These are phyloP conservation scores for Margaritispora aquatica DNA, from an alignment of 495 filamentous ascomycete species.

Conservation along the genomic window DNA sequence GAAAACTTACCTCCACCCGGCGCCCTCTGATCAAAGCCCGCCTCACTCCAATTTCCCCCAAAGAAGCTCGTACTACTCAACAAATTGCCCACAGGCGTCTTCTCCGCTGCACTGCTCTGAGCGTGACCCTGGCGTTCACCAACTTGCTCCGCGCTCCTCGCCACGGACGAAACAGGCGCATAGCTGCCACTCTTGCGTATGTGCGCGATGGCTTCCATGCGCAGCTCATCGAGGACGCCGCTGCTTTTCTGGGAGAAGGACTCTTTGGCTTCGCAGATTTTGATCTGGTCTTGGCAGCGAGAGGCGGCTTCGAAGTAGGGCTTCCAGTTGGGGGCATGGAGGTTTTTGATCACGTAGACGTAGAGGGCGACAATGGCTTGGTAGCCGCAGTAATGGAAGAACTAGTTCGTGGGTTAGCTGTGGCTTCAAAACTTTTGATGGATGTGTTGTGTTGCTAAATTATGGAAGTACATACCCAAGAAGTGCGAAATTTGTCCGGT, in stretches of 20 bases:
- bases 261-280: conserved; percentile 21
- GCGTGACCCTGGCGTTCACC: not conserved
- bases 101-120: not conserved
- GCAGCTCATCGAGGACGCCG: conserved; percentile 37
- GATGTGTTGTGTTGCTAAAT: not conserved
- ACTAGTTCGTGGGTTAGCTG: conserved; percentile 21
- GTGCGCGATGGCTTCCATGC: conserved; percentile 29
- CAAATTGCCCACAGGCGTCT: not conserved
- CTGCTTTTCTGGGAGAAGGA: conserved; percentile 29
- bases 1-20: not conserved
- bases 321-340: conserved; percentile 10
- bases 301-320: conserved; percentile 24
- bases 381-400: conserved; percentile 49
- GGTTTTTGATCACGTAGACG: conserved; percentile 44
- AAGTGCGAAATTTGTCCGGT: not conserved
- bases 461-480: not conserved
- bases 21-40: conserved; percentile 1
- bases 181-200: not conserved
- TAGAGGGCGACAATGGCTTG: conserved; percentile 49
- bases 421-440: not conserved
- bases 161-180: not conserved
- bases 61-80: not conserved
- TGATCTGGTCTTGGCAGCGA: conserved; percentile 26
- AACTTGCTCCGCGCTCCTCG: not conserved
- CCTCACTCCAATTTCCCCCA: conserved; percentile 7